phyloP scores from a whole-genome alignment of 2,329 filamentous ascomycete species.

The Penicillium rolfsii region DNA sequence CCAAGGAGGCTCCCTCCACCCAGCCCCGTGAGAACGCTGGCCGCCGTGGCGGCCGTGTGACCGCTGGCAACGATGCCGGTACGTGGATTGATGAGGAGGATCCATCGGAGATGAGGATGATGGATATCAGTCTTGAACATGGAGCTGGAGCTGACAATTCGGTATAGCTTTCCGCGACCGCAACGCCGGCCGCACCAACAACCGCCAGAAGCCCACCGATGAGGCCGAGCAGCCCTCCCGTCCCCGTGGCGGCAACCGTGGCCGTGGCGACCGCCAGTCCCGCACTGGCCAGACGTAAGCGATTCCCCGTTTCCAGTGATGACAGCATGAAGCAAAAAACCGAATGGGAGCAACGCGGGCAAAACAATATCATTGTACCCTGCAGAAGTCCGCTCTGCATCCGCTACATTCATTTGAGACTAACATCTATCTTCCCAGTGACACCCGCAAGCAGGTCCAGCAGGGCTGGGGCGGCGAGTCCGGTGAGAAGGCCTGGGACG shows the following conservation, averaged over 20 bases:
- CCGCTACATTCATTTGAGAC: slow-evolving; percentile 15
- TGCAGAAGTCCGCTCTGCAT: background rate
- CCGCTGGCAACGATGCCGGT: slow-evolving; percentile 85
- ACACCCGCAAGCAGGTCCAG: slow-evolving; percentile 59
- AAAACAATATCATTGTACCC: background rate
- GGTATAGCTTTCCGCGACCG: slow-evolving; percentile 83
- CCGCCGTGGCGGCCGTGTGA: slow-evolving; percentile 54
- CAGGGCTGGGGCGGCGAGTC: slow-evolving; percentile 87
- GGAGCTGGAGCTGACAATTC: slow-evolving; percentile 4
- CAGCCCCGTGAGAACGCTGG: slow-evolving; percentile 44
- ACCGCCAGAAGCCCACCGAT: slow-evolving; percentile 78
- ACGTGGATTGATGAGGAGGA: slow-evolving; percentile 50
- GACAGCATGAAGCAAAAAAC: background rate
- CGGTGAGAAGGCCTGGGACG: slow-evolving; percentile 81
- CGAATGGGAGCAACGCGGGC: background rate
- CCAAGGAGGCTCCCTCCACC: slow-evolving; percentile 66
- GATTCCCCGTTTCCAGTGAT: slow-evolving; percentile 3
- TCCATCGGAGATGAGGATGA: background rate
- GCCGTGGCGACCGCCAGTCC: slow-evolving; percentile 61
- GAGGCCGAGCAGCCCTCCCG: slow-evolving; percentile 58
- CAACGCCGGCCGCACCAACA: slow-evolving; percentile 76
- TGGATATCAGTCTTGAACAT: slow-evolving; percentile 14
- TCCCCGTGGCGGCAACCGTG: slow-evolving; percentile 43
- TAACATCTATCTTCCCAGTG: slow-evolving; percentile 36
- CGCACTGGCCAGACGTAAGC: slow-evolving; percentile 63